Percentiles rank a stretch among this genome's conserved stretches.
phyloP scores from a whole-genome alignment of 139 green algal genomes.

The Tetradesmus obliquus region DNA sequence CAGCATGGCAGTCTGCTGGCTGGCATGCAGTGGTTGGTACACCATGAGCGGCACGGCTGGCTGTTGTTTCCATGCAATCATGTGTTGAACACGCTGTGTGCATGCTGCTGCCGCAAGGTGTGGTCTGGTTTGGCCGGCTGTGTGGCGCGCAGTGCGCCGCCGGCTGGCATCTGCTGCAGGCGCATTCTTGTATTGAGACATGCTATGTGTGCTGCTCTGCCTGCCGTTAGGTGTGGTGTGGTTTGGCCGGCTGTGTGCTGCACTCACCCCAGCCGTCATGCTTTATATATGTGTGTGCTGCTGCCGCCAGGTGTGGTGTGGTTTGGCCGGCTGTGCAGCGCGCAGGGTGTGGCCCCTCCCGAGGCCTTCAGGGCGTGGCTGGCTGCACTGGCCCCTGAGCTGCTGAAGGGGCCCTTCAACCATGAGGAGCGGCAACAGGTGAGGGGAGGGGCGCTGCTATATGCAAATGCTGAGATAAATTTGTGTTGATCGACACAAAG shows the following conservation, averaged over 20 bases:
- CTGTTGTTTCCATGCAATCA: background rate
- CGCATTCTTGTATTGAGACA: background rate
- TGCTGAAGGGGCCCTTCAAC: constrained; percentile 73
- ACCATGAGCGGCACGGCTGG: background rate
- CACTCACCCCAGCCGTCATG: no score
- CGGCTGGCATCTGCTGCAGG: background rate
- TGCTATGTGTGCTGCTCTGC: background rate
- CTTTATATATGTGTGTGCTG: background rate
- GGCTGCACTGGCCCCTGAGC: constrained; percentile 61
- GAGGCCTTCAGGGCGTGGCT: constrained; percentile 58
- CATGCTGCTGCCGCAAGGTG: no score
- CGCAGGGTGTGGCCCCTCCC: constrained; percentile 33
- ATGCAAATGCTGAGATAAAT: background rate
- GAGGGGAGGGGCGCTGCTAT: background rate
- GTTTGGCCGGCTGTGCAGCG: constrained; percentile 74
- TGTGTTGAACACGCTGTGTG: background rate
- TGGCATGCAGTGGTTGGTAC: background rate
- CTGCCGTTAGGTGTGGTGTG: background rate
- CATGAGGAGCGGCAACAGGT: constrained; percentile 54
- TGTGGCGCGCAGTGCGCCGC: background rate
- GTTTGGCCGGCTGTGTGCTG: background rate
- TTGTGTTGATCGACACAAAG: no score
- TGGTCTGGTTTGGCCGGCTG: background rate
- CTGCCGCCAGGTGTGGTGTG: constrained; percentile 70
- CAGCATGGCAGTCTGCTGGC: background rate